Evolutionary conservation across 805 yeast genomes (phyloP).

Genomic region (Ogataea wickerhamii): DNA sequence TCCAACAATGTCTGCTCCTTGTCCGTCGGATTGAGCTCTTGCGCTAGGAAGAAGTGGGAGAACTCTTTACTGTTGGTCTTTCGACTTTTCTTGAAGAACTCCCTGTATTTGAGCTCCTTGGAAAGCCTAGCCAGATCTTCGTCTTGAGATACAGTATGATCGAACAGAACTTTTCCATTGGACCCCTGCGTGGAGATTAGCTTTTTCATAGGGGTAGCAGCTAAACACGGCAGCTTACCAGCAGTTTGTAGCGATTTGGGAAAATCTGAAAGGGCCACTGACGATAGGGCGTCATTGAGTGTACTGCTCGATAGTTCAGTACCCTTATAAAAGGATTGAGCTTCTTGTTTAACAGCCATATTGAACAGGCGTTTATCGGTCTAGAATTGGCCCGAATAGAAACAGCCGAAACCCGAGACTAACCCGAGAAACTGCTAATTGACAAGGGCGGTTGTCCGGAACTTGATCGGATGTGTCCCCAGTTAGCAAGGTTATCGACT

Average conservation of each 20-base stretch:
- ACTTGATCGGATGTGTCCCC: no score
- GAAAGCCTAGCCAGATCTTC: conserved; percentile 41
- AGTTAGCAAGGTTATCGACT: no score
- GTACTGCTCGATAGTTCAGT: conserved; percentile 7
- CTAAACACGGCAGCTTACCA: neutral
- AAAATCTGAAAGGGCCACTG: neutral
- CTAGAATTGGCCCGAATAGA: neutral
- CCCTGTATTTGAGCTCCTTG: conserved; percentile 53
- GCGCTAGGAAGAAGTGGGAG: conserved; percentile 59
- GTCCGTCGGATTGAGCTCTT: conserved; percentile 44
- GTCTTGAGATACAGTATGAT: conserved; percentile 23
- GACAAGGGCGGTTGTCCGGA: no score
- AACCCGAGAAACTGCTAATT: neutral
- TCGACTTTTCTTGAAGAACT: conserved; percentile 42
- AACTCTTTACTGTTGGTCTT: conserved; percentile 44
- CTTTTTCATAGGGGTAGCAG: conserved; percentile 3
- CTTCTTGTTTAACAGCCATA: neutral
- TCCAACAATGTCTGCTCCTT: conserved; percentile 4
- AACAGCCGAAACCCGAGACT: neutral
- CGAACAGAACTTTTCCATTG: conserved; percentile 3
- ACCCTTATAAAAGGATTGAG: neutral
- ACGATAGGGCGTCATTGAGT: neutral
- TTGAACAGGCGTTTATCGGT: neutral
- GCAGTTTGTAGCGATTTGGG: neutral
- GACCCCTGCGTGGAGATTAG: neutral